These are phyloP conservation scores for Teunomyces pallodes DNA, from an alignment of 805 yeast genomes.

Conservation along the genomic window DNA sequence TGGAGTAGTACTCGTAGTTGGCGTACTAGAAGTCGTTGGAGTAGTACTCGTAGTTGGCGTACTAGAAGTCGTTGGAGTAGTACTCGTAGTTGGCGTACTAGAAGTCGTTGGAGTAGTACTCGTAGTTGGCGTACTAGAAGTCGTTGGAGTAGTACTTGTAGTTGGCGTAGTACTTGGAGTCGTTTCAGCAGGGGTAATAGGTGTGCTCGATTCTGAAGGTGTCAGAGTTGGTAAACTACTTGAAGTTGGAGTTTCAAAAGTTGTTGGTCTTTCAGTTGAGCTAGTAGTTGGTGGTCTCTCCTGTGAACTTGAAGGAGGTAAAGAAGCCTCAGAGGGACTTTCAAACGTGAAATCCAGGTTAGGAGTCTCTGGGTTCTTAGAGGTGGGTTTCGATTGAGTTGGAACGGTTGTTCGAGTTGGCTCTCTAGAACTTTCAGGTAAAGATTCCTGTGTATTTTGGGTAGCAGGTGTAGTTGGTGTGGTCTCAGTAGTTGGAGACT, in stretches of 20 bases:
- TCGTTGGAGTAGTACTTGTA: neutral
- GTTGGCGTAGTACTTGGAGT: too few relatives aligned
- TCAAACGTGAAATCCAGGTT: neutral
- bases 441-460: neutral
- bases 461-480: neutral
- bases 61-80: neutral
- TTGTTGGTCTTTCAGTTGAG: neutral
- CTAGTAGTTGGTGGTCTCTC: neutral
- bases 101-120: neutral
- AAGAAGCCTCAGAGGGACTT: neutral
- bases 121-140: neutral
- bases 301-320: neutral
- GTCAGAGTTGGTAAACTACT: neutral
- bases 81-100: neutral
- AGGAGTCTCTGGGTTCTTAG: neutral
- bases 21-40: neutral
- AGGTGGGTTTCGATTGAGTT: neutral
- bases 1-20: neutral
- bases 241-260: neutral
- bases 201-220: too few relatives aligned
- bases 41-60: neutral
- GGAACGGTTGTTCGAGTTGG: neutral
- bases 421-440: neutral
- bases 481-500: neutral
- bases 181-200: too few relatives aligned